Evolutionary conservation across 805 yeast species (phyloP).

Genomic region (Hanseniaspora taiwanica): DNA sequence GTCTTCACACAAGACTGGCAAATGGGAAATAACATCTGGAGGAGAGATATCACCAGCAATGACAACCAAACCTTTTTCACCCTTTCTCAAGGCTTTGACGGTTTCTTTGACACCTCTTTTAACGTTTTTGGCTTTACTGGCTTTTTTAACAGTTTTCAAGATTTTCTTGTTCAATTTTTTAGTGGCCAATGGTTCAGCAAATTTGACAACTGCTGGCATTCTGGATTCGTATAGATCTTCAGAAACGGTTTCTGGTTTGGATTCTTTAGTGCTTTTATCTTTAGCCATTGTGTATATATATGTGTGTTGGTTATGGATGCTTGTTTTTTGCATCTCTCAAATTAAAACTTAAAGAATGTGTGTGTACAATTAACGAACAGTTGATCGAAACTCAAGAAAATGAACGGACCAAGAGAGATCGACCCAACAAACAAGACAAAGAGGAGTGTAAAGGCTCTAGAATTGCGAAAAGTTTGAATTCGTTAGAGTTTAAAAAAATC

Average conservation of each 20-base stretch:
- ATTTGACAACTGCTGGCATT: slow-evolving; percentile 79
- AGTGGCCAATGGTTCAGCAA: slow-evolving; percentile 90
- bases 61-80: slow-evolving; percentile 91
- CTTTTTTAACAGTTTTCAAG: slow-evolving; percentile 90
- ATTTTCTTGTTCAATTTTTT: slow-evolving; percentile 93
- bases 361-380: background rate
- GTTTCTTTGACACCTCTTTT: slow-evolving; percentile 99
- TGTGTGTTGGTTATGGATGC: background rate
- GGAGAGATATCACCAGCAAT: slow-evolving; percentile 99
- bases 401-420: too few species aligned
- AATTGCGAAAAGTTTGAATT: too few species aligned
- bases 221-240: slow-evolving; percentile 82
- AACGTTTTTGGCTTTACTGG: slow-evolving; percentile 95
- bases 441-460: too few species aligned
- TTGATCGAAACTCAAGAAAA: too few species aligned
- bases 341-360: background rate
- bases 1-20: slow-evolving; percentile 96
- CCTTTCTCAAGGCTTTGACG: slow-evolving; percentile 93
- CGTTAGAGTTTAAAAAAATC: too few species aligned
- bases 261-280: slow-evolving; percentile 16
- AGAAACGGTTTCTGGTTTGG: slow-evolving; percentile 22
- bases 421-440: too few species aligned
- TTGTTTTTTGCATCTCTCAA: background rate
- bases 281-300: background rate
- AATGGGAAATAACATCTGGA: slow-evolving; percentile 89